These are phyloP conservation scores for Fraxinus anomala DNA, from an alignment of 257 asterid species.

Conservation along the genomic window DNA sequence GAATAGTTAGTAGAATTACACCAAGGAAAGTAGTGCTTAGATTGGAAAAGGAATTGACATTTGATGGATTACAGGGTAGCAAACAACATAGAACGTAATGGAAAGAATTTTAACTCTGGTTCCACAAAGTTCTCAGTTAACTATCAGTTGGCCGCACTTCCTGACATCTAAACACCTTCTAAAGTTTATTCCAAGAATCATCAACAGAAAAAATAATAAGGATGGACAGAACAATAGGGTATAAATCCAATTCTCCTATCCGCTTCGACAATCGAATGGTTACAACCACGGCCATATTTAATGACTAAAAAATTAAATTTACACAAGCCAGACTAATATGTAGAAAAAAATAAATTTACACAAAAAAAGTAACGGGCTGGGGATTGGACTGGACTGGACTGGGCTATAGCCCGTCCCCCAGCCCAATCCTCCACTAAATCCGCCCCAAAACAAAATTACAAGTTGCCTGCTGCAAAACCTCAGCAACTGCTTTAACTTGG, in stretches of 20 bases:
- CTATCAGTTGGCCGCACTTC: not conserved
- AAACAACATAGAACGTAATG: not conserved
- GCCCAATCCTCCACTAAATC: too few relatives aligned
- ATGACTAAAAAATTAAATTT: not conserved
- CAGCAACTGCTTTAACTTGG: conserved; percentile 68
- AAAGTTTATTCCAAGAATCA: not conserved
- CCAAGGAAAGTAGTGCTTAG: not conserved
- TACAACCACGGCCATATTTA: not conserved
- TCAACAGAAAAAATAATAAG: not conserved
- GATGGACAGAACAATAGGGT: not conserved
- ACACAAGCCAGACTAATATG: not conserved
- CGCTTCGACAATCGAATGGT: not conserved
- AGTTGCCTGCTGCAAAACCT: conserved; percentile 24
- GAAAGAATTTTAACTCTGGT: not conserved
- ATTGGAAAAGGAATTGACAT: not conserved
- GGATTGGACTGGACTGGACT: too few relatives aligned
- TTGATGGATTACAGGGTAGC: not conserved
- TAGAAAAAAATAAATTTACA: too few relatives aligned
- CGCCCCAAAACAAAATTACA: too few relatives aligned
- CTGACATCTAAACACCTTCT: not conserved
- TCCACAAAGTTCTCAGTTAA: not conserved
- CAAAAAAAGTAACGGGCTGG: too few relatives aligned
- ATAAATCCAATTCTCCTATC: not conserved
- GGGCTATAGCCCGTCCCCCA: too few relatives aligned
- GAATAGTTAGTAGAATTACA: not conserved